These are phyloP conservation scores for Rauvolfia tetraphylla DNA, from an alignment of 257 asterid genomes.

Conservation along the genomic window DNA sequence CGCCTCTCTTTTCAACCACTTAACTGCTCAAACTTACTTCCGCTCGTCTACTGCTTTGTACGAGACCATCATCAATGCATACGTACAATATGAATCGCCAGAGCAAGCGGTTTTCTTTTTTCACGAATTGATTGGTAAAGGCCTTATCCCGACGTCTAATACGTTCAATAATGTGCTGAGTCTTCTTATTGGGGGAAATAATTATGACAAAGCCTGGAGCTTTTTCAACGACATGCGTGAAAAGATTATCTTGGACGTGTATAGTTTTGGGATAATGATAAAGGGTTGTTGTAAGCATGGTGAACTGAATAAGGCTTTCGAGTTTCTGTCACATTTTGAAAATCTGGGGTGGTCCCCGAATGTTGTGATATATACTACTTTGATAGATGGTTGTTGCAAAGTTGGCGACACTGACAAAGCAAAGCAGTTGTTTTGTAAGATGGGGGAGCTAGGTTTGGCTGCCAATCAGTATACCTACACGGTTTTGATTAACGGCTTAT, in stretches of 20 bases:
- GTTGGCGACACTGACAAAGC: conserved; percentile 50
- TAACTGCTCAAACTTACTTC: conserved; percentile 26
- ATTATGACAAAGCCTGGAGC: conserved; percentile 40
- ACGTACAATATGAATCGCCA: conserved; percentile 35
- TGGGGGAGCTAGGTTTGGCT: conserved; percentile 47
- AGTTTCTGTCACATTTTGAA: conserved; percentile 34
- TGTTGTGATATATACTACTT: conserved; percentile 62
- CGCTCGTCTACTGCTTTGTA: conserved; percentile 34
- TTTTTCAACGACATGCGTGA: conserved; percentile 41
- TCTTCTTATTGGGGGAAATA: conserved; percentile 28
- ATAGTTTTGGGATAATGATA: conserved; percentile 70
- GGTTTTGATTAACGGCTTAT: conserved; percentile 58
- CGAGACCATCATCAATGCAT: conserved; percentile 51
- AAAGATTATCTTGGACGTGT: conserved; percentile 37
- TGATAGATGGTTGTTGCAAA: conserved; percentile 68
- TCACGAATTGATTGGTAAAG: conserved; percentile 46
- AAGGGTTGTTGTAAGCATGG: conserved; percentile 66
- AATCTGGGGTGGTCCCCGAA: conserved; percentile 48
- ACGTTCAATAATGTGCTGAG: conserved; percentile 46
- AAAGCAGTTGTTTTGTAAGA: conserved; percentile 38
- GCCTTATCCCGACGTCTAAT: conserved; percentile 42
- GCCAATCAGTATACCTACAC: conserved; percentile 69
- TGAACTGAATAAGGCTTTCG: conserved; percentile 48
- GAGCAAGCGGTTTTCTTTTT: conserved; percentile 38
- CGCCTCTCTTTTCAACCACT: conserved; percentile 41